Conservation (phyloP, 2,329 filamentous ascomycete genomes). For the Hypomyces perniciosus region DNA sequence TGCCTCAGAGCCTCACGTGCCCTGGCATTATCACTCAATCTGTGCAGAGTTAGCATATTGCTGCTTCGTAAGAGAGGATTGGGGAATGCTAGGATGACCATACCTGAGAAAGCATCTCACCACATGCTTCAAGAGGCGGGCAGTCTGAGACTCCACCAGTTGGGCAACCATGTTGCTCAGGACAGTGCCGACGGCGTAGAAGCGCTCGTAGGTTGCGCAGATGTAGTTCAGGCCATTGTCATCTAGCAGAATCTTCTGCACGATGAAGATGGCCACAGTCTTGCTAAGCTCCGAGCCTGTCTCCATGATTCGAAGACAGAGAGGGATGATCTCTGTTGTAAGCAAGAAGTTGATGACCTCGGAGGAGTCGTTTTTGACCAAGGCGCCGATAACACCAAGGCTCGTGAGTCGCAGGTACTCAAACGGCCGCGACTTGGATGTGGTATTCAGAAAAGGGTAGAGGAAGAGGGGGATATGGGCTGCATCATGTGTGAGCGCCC, state of each 20-base stretch:
- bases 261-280: slow-evolving; percentile 98
- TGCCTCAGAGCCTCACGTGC: slow-evolving; percentile 92
- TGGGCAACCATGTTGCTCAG: slow-evolving; percentile 98
- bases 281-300: slow-evolving; percentile 97
- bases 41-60: slow-evolving; percentile 33
- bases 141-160: slow-evolving; percentile 95
- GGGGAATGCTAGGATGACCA: slow-evolving; percentile 21
- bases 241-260: slow-evolving; percentile 96
- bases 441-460: slow-evolving; percentile 97
- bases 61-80: background rate
- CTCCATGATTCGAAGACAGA: slow-evolving; percentile 98
- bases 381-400: slow-evolving; percentile 88
- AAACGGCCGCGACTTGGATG: slow-evolving; percentile 94
- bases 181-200: slow-evolving; percentile 96
- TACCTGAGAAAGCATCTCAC: slow-evolving; percentile 94
- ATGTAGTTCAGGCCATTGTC: slow-evolving; percentile 97
- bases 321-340: slow-evolving; percentile 95
- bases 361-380: slow-evolving; percentile 97
- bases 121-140: slow-evolving; percentile 91
- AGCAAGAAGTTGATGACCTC: slow-evolving; percentile 99
- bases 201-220: slow-evolving; percentile 96
- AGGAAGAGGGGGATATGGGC: slow-evolving; percentile 96
- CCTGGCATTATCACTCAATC: slow-evolving; percentile 90
- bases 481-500: slow-evolving; percentile 30
- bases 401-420: slow-evolving; percentile 96